Conservation (phyloP, 2,329 filamentous ascomycete species). For the Ophiostoma piceae region DNA sequence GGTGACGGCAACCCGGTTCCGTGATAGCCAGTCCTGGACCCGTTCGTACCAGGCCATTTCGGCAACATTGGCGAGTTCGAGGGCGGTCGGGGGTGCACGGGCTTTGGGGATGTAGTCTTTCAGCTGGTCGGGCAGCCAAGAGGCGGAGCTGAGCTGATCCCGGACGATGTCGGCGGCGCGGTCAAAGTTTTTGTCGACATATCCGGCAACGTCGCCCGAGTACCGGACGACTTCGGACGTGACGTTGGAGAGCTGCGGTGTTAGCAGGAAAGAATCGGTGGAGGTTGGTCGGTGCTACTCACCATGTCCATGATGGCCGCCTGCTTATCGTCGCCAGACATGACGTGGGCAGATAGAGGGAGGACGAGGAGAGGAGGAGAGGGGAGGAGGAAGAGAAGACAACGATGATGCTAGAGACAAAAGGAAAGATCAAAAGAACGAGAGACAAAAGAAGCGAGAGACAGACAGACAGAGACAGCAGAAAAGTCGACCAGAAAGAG, state of each 20-base stretch:
- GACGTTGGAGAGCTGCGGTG: constrained; percentile 46
- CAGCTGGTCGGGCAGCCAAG: constrained; percentile 68
- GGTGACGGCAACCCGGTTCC: constrained; percentile 68
- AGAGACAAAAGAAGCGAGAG: background rate
- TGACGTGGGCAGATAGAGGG: constrained; percentile 10
- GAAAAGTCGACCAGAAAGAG: background rate
- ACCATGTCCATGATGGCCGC: constrained; percentile 29
- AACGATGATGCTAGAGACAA: background rate
- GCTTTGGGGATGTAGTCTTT: constrained; percentile 53
- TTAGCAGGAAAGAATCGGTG: background rate
- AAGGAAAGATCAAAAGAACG: background rate
- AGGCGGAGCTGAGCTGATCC: constrained; percentile 59
- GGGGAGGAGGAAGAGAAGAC: background rate
- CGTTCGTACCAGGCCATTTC: constrained; percentile 42
- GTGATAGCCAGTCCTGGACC: constrained; percentile 64
- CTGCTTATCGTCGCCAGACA: constrained; percentile 29
- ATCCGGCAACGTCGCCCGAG: constrained; percentile 67
- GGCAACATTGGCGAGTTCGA: constrained; percentile 34
- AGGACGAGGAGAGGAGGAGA: background rate
- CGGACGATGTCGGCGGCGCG: constrained; percentile 65
- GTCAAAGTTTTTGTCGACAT: constrained; percentile 77
- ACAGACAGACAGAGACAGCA: background rate
- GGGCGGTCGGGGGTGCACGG: constrained; percentile 35
- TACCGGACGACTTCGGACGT: constrained; percentile 64
- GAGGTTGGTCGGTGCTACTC: constrained; percentile 8